Conservation (phyloP, 768 basidiomycete genomes). For the Kwoniella pini region DNA sequence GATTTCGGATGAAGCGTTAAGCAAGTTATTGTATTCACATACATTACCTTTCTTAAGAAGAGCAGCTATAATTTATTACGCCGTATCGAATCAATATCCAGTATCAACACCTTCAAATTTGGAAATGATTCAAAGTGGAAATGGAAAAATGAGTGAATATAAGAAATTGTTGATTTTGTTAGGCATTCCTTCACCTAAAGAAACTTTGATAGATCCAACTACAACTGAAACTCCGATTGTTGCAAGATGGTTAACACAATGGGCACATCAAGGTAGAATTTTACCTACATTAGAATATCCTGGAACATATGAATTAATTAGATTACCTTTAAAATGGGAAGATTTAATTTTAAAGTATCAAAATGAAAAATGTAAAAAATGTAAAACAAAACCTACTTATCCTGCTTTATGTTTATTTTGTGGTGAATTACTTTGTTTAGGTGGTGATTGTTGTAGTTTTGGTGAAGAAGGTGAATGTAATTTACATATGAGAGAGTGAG, state of each 20-base stretch:
- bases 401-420: slow-evolving; percentile 92
- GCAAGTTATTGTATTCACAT: slow-evolving; percentile 81
- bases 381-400: slow-evolving; percentile 74
- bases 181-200: slow-evolving; percentile 74
- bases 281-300: slow-evolving; percentile 79
- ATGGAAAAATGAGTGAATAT: slow-evolving; percentile 64
- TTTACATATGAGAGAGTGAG: slow-evolving; percentile 89
- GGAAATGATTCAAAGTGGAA: slow-evolving; percentile 53
- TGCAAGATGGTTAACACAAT: slow-evolving; percentile 86
- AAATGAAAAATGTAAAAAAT: slow-evolving; percentile 70
- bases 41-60: slow-evolving; percentile 89
- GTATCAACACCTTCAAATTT: slow-evolving; percentile 25
- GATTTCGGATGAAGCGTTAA: slow-evolving; percentile 72
- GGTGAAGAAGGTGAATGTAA: slow-evolving; percentile 84
- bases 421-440: slow-evolving; percentile 81
- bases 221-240: slow-evolving; percentile 56
- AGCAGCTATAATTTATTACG: slow-evolving; percentile 78
- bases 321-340: slow-evolving; percentile 79
- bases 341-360: slow-evolving; percentile 75
- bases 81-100: slow-evolving; percentile 57
- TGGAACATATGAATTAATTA: slow-evolving; percentile 74
- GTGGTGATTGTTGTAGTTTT: slow-evolving; percentile 84
- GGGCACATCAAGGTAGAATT: slow-evolving; percentile 75
- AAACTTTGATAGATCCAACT: slow-evolving; percentile 48
- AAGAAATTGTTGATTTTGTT: slow-evolving; percentile 71